Percentiles rank a stretch among this genome's conserved stretches.
phyloP scores from a whole-genome alignment of 1,139 yeast species.

The Pichia sp. region DNA sequence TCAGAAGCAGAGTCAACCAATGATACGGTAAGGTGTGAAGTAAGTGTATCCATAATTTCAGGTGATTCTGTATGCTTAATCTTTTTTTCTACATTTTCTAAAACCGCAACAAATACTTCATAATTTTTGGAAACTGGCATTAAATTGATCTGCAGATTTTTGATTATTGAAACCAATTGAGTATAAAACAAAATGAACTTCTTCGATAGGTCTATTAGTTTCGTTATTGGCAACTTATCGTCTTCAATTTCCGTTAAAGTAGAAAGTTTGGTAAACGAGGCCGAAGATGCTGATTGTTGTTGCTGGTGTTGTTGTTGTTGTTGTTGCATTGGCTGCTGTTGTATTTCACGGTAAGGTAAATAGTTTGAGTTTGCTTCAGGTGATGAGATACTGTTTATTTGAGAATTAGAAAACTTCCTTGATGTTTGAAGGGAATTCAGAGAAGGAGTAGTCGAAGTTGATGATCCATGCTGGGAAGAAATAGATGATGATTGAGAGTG shows the following conservation, averaged over 20 bases:
- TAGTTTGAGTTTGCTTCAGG: conserved; percentile 4
- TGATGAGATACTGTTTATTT: conserved; percentile 1
- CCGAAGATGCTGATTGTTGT: not conserved
- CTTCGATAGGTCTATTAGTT: conserved; percentile 13
- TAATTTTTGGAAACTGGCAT: conserved; percentile 3
- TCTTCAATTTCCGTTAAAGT: conserved; percentile 8
- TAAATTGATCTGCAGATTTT: conserved; percentile 9
- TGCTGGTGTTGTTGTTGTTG: no score
- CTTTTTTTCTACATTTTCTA: conserved; percentile 18
- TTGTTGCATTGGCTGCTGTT: no score
- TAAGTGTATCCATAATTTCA: conserved; percentile 1
- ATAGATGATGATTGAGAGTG: conserved; percentile 16
- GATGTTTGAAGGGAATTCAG: conserved; percentile 6
- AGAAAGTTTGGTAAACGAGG: conserved; percentile 8
- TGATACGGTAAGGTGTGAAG: conserved; percentile 4
- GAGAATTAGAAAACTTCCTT: not conserved
- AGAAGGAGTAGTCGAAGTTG: conserved; percentile 11
- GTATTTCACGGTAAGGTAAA: conserved; percentile 5
- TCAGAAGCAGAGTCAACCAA: conserved; percentile 20
- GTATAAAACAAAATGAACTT: conserved; percentile 17
- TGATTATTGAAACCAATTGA: conserved; percentile 14
- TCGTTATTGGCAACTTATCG: conserved; percentile 4
- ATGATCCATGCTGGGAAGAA: conserved; percentile 13
- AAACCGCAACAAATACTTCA: conserved; percentile 15
- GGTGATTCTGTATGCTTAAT: conserved; percentile 7